phyloP scores from a whole-genome alignment of 2,329 filamentous ascomycete genomes.

The Harringtonia lauricola region DNA sequence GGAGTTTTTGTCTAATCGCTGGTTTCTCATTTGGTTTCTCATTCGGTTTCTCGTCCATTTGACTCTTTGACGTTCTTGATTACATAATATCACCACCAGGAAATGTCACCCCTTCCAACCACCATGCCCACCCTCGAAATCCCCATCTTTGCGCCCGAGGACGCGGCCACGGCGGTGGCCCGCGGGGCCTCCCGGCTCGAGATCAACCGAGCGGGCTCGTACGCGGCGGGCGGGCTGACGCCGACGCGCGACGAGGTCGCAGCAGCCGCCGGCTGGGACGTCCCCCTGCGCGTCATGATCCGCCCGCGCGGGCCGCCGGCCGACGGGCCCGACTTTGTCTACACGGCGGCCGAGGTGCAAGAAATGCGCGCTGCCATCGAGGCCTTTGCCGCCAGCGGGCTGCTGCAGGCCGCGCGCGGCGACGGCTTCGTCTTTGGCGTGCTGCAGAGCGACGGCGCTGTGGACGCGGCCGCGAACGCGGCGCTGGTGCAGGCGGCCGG shows the following conservation, averaged over 20 bases:
- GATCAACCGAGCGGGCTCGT: conserved; percentile 40
- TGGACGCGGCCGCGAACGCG: conserved; percentile 26
- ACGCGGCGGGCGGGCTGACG: conserved; percentile 38
- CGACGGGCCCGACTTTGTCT: conserved; percentile 32
- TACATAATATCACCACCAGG: too few species aligned
- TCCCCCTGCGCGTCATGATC: conserved; percentile 41
- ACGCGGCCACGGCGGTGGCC: conserved; percentile 26
- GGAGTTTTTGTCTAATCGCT: too few species aligned
- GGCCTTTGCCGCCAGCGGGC: conserved; percentile 23
- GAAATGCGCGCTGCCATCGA: conserved; percentile 30
- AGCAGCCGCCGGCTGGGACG: conserved; percentile 12
- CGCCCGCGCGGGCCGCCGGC: conserved; percentile 32
- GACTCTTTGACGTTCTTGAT: too few species aligned
- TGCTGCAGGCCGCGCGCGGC: conserved; percentile 27
- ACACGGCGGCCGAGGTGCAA: conserved; percentile 29
- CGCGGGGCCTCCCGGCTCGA: conserved; percentile 40
- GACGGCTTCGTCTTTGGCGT: conserved; percentile 49
- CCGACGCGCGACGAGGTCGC: conserved; percentile 30
- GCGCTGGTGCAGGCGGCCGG: conserved; percentile 28
- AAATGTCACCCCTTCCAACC: background rate
- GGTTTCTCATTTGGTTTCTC: too few species aligned
- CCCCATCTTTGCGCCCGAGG: conserved; percentile 37
- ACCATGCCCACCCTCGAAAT: conserved; percentile 25
- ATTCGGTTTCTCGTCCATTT: too few species aligned
- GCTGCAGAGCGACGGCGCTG: conserved; percentile 14